phyloP scores from a whole-genome alignment of 768 basidiomycete species.

The Pleurotus citrinopileatus region DNA sequence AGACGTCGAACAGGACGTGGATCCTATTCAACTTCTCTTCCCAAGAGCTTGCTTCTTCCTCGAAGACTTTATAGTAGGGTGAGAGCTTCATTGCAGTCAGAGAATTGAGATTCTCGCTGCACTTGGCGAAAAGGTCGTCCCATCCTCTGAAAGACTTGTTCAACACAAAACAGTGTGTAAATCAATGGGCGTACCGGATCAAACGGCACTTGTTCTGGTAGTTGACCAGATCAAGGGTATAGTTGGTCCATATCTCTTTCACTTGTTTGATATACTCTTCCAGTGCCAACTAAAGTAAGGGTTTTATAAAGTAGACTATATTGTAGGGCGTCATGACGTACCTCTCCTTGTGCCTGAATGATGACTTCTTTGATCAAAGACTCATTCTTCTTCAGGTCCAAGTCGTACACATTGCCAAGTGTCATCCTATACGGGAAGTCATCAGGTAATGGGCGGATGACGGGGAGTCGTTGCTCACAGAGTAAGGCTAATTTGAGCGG shows the following conservation, averaged over 20 bases:
- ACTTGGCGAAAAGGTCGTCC: constrained; percentile 97
- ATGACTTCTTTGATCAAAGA: constrained; percentile 90
- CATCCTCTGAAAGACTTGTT: constrained; percentile 62
- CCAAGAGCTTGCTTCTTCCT: constrained; percentile 92
- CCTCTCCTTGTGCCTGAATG: constrained; percentile 96
- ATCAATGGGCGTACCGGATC: constrained; percentile 56
- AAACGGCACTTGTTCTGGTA: constrained; percentile 99
- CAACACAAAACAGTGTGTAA: neutral
- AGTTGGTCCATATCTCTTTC: constrained; percentile 95
- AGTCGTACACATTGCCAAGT: constrained; percentile 92
- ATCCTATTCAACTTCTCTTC: constrained; percentile 96
- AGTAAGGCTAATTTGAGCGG: constrained; percentile 72
- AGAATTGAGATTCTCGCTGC: constrained; percentile 95
- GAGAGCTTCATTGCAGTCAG: constrained; percentile 96
- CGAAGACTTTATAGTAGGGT: constrained; percentile 96
- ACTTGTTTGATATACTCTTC: constrained; percentile 97
- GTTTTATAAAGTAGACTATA: constrained; percentile 14
- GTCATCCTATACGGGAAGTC: constrained; percentile 60
- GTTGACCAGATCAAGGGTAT: constrained; percentile 93
- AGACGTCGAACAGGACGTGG: constrained; percentile 96
- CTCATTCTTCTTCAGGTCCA: constrained; percentile 96
- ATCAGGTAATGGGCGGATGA: neutral
- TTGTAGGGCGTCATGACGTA: constrained; percentile 24
- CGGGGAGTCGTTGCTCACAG: constrained; percentile 43
- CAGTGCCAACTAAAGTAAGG: constrained; percentile 74